A percentile compares a stretch with the other conserved stretches of the same genome.
Evolutionary conservation across 179 eudicot species (phyloP).

Genomic region (Vitellaria paradoxa): DNA sequence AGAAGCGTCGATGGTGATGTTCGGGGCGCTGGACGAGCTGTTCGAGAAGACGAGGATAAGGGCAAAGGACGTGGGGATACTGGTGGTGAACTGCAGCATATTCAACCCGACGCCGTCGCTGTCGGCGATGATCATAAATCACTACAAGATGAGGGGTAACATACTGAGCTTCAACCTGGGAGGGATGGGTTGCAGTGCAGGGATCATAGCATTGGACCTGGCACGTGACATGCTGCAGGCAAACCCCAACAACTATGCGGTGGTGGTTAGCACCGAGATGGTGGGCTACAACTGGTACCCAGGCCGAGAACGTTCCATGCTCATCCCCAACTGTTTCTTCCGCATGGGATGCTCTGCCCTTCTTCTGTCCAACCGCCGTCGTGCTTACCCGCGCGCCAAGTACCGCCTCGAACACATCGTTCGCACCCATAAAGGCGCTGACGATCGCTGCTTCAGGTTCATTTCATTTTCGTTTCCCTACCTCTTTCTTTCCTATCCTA

Average conservation of each 20-base stretch:
- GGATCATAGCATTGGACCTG: conserved; percentile 70
- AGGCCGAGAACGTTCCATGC: conserved; percentile 75
- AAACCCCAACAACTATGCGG: conserved; percentile 81
- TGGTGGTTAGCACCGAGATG: conserved; percentile 93
- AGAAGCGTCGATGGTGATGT: conserved; percentile 80
- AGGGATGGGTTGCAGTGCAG: conserved; percentile 98
- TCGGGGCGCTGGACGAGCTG: conserved; percentile 91
- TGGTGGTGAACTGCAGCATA: conserved; percentile 94
- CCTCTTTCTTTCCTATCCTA: neutral
- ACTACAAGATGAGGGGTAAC: conserved; percentile 93
- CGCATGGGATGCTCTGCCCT: conserved; percentile 96
- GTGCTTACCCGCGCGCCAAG: conserved; percentile 81
- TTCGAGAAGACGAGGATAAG: conserved; percentile 69
- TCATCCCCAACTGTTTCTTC: conserved; percentile 85
- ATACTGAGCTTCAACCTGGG: conserved; percentile 88
- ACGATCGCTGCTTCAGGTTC: conserved; percentile 88
- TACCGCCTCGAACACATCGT: conserved; percentile 92
- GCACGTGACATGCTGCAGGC: conserved; percentile 91
- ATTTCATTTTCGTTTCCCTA: neutral
- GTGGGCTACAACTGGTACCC: conserved; percentile 94
- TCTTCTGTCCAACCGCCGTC: conserved; percentile 76
- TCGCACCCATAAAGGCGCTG: conserved; percentile 89
- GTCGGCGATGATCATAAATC: conserved; percentile 94
- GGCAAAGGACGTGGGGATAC: conserved; percentile 84
- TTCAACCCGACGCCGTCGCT: conserved; percentile 97